Conservation (phyloP, 371 early-diverging fungal species). For the Apophysomyces trapeziformis region DNA sequence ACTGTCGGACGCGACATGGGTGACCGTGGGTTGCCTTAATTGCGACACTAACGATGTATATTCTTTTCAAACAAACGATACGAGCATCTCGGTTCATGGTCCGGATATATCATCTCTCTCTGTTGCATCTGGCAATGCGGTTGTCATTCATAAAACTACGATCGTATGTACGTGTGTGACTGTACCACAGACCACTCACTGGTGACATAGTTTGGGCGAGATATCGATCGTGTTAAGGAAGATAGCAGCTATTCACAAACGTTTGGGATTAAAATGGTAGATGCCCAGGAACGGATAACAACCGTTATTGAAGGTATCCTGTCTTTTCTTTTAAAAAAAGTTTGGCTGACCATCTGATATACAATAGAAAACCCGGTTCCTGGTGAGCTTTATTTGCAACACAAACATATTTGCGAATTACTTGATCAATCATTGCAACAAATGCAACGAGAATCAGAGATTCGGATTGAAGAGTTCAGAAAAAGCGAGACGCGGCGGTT, state of each 20-base stretch:
- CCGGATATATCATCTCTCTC: conserved; percentile 17
- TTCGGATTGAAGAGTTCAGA: conserved; percentile 29
- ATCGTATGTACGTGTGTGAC: conserved; percentile 16
- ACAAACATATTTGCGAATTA: conserved; percentile 25
- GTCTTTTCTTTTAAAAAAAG: neutral
- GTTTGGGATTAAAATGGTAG: conserved; percentile 31
- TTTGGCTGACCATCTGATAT: neutral
- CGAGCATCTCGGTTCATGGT: neutral
- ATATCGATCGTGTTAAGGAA: conserved; percentile 22
- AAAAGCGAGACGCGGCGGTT: conserved; percentile 29
- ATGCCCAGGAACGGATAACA: conserved; percentile 18
- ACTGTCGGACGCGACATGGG: conserved; percentile 23
- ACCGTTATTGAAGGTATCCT: conserved; percentile 10
- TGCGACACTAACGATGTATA: conserved; percentile 40
- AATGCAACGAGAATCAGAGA: conserved; percentile 29
- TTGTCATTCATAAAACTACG: conserved; percentile 23
- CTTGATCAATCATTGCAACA: conserved; percentile 25
- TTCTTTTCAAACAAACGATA: conserved; percentile 25
- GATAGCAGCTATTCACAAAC: conserved; percentile 26
- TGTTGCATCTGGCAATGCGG: conserved; percentile 24
- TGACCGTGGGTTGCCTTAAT: conserved; percentile 39
- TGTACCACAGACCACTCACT: neutral
- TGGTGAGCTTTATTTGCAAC: conserved; percentile 26
- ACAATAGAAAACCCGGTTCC: conserved; percentile 9
- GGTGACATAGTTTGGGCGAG: conserved; percentile 11